Conservation (phyloP, 371 early-diverging fungal genomes). For the Mortierella sp. region DNA sequence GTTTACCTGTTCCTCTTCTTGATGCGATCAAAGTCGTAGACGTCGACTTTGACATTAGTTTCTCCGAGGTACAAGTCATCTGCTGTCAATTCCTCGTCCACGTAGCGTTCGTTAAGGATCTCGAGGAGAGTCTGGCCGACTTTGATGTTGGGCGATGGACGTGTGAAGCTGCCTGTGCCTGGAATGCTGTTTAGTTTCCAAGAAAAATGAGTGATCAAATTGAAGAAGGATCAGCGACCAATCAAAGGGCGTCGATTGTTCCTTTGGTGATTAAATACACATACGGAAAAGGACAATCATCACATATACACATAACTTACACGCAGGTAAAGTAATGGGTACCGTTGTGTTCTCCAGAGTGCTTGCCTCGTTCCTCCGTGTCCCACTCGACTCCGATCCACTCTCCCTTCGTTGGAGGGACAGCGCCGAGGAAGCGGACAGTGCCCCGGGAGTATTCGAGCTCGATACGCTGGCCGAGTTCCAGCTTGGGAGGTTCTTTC, state of each 20-base stretch:
- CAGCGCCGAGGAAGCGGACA: slow-evolving; percentile 77
- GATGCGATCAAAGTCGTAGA: slow-evolving; percentile 86
- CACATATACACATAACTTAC: slow-evolving; percentile 43
- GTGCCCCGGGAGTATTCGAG: slow-evolving; percentile 58
- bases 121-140: slow-evolving; percentile 67
- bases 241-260: neutral
- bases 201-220: neutral
- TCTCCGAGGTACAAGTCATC: slow-evolving; percentile 33
- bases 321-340: slow-evolving; percentile 79
- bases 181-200: slow-evolving; percentile 49
- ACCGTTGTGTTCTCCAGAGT: slow-evolving; percentile 79
- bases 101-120: slow-evolving; percentile 72
- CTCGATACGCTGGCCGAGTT: slow-evolving; percentile 42
- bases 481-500: slow-evolving; percentile 17
- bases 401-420: slow-evolving; percentile 68
- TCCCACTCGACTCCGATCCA: slow-evolving; percentile 97
- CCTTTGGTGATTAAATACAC: neutral
- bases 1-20: slow-evolving; percentile 65
- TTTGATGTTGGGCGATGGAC: slow-evolving; percentile 68
- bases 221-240: neutral
- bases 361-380: slow-evolving; percentile 84
- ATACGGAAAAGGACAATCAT: neutral
- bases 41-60: slow-evolving; percentile 75
- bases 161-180: slow-evolving; percentile 83
- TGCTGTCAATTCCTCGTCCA: slow-evolving; percentile 35